A percentile compares a stretch with the other conserved stretches of the same genome.
Evolutionary conservation across 2,329 filamentous ascomycete species (phyloP).

Genomic region (Cytospora piceae): DNA sequence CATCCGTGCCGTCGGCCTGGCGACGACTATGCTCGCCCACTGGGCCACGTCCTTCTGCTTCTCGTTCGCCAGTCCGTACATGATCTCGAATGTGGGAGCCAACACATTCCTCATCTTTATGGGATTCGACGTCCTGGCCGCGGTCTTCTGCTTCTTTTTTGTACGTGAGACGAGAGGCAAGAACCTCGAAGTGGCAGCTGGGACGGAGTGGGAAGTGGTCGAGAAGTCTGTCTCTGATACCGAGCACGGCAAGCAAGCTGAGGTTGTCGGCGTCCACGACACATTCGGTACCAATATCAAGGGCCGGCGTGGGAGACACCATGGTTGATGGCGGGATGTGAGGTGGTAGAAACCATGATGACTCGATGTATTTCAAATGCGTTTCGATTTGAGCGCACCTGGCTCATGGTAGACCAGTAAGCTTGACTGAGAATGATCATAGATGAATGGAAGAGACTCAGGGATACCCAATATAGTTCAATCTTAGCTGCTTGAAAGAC

Average conservation of each 20-base stretch:
- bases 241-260: slow-evolving; percentile 10
- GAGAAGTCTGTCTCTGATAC: slow-evolving; percentile 14
- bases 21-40: slow-evolving; percentile 21
- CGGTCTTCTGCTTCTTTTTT: slow-evolving; percentile 21
- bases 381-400: not conserved
- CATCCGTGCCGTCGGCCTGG: slow-evolving; percentile 49
- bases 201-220: slow-evolving; percentile 14
- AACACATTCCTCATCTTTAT: slow-evolving; percentile 26
- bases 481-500: not conserved
- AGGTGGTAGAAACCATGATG: too few relatives aligned
- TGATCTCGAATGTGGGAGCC: slow-evolving; percentile 19
- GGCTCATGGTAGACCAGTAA: not conserved
- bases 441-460: not conserved
- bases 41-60: slow-evolving; percentile 36
- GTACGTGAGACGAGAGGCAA: slow-evolving; percentile 24
- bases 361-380: not conserved
- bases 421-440: not conserved
- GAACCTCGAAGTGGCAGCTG: slow-evolving; percentile 22
- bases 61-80: slow-evolving; percentile 22
- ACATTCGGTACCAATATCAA: slow-evolving; percentile 7
- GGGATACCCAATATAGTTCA: not conserved
- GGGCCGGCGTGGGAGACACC: slow-evolving; percentile 5
- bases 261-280: slow-evolving; percentile 16
- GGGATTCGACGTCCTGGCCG: slow-evolving; percentile 22
- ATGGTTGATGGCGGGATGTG: not conserved